Evolutionary conservation across 2,329 filamentous ascomycete genomes (phyloP), one percentile per base, ranked within the genome.

Genomic region (Thelonectria discophora): DNA sequence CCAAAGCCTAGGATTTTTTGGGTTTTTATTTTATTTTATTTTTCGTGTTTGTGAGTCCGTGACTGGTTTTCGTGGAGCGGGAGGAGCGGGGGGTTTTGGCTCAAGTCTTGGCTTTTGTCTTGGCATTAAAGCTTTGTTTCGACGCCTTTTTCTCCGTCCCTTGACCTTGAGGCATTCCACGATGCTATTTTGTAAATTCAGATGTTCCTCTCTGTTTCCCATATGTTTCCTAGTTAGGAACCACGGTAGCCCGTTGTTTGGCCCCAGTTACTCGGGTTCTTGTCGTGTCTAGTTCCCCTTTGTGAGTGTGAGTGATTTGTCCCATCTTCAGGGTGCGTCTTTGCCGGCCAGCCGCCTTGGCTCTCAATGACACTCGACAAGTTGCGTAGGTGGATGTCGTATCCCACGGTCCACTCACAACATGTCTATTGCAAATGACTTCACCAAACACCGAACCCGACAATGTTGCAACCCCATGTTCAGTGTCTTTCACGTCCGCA

Each of bases 61-160:
- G 27, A 30, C 27, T 30, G 27, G 5, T 30, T 30, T 30, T 30
- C 27, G 27, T 30, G 27, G 27, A 30, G 34, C 12, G 3, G 34
- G 4, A 11, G 34, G 12, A 13, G 27, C 32, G 39, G 15, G 43
- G 52, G 53, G 49, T 42, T 62, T 46, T 57, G 47, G 53, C 27
- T 43, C 27, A 53, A 42, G 52, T 64, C 66, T 70, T 70, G 68
- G 68, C 65, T 34, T 55, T 46, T 17, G 62, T 67, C 68, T 70
- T 70, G 68, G 68, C 68, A 43, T 55, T 37, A 37, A 60, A 63
- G 64, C 66, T 63, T 70, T 70, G 67, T 69, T 69, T 69, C 55
- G 52, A 69, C 65, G 52, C 61, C 67, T 13, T 45, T 20, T 5
- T 17, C 17, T 17, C 12, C 20, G 12, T 27, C 21, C 20, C 20